These are phyloP conservation scores for Malassezia pachydermatis DNA, from an alignment of 1,284 basidiomycete genomes.

Conservation along the genomic window DNA sequence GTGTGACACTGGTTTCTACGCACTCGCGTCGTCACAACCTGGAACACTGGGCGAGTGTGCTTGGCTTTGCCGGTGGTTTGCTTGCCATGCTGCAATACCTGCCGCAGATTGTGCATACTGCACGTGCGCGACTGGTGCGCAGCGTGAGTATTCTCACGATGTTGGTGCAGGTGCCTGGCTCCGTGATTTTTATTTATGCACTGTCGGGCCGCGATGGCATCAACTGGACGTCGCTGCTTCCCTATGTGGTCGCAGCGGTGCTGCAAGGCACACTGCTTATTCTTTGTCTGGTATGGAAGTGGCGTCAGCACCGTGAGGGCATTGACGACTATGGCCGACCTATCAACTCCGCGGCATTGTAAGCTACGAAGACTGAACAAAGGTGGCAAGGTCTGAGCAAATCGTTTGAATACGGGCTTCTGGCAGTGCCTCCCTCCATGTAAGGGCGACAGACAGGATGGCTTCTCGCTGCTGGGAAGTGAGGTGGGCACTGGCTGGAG, in stretches of 20 bases:
- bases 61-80: conserved; percentile 69
- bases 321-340: conserved; percentile 85
- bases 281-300: conserved; percentile 48
- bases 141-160: conserved; percentile 88
- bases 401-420: conserved; percentile 7
- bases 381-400: conserved; percentile 5
- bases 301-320: conserved; percentile 59
- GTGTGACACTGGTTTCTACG: neutral
- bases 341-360: conserved; percentile 38
- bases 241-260: conserved; percentile 71
- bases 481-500: neutral
- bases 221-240: conserved; percentile 31
- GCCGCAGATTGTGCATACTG: conserved; percentile 76
- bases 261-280: conserved; percentile 72
- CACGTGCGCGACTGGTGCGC: conserved; percentile 67
- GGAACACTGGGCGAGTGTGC: conserved; percentile 65
- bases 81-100: conserved; percentile 75
- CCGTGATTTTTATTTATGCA: conserved; percentile 73
- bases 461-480: neutral
- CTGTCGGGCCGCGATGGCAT: conserved; percentile 40
- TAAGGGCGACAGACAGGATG: neutral
- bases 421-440: neutral
- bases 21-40: neutral
- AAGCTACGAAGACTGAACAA: neutral
- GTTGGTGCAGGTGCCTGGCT: conserved; percentile 85